Evolutionary conservation across 495 filamentous ascomycete species (phyloP).

Genomic region (Tuber magnatum): DNA sequence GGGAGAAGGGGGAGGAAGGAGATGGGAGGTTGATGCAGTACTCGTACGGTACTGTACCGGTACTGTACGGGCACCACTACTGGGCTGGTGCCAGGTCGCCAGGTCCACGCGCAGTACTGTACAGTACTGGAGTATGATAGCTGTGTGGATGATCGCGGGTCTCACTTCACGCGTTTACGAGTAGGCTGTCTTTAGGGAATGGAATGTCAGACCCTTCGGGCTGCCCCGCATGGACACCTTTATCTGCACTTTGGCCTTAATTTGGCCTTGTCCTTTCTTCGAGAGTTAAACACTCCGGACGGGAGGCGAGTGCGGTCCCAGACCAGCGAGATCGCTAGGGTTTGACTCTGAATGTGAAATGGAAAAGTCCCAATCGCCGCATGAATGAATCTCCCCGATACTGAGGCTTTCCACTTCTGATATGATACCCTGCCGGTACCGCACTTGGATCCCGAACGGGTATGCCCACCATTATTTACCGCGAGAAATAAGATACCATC

Average conservation of each 20-base stretch:
- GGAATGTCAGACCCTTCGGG: background rate
- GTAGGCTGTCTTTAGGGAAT: no score
- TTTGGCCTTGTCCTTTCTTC: background rate
- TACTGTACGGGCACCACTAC: no score
- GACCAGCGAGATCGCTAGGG: no score
- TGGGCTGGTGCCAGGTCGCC: no score
- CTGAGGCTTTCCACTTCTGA: background rate
- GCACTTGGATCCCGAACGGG: background rate
- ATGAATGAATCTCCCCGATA: background rate
- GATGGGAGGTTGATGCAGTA: background rate
- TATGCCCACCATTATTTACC: background rate
- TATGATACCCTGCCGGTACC: background rate
- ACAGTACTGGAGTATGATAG: no score
- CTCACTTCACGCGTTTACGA: background rate
- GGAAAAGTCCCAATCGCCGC: no score
- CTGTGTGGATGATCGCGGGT: no score
- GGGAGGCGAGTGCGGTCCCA: no score
- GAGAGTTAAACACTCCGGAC: no score
- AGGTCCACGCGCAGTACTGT: background rate
- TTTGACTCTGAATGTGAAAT: no score
- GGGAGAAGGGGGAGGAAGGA: background rate
- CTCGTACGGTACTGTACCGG: no score
- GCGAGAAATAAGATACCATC: background rate
- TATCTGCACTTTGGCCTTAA: background rate
- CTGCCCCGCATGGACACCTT: background rate